A percentile compares a stretch with the other conserved stretches of the same genome.
Evolutionary conservation across 2,329 filamentous ascomycete species (phyloP).

Genomic region (Aspergillus japonicus): DNA sequence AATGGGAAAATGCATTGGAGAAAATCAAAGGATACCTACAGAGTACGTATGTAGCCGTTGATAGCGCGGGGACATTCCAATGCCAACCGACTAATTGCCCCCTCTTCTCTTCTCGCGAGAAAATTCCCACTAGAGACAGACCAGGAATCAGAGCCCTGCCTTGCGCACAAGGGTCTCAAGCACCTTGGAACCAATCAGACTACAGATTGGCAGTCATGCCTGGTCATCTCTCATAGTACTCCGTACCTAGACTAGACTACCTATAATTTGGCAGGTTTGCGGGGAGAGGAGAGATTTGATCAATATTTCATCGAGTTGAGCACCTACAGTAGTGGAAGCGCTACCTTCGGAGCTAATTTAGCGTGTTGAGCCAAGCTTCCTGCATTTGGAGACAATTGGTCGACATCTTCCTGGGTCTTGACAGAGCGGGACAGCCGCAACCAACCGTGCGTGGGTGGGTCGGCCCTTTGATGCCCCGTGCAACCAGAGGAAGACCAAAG

Average conservation of each 20-base stretch:
- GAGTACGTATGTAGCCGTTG: not conserved
- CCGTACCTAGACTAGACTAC: no score
- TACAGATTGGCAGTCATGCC: not conserved
- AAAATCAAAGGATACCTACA: not conserved
- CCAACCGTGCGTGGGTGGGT: constrained; percentile 21
- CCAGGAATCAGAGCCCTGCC: not conserved
- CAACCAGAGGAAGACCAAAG: not conserved
- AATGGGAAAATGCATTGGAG: constrained; percentile 16
- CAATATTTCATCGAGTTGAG: constrained; percentile 5
- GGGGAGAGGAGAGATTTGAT: constrained; percentile 2
- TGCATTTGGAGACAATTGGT: constrained; percentile 18
- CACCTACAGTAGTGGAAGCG: constrained; percentile 13
- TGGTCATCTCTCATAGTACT: not conserved
- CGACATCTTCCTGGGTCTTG: constrained; percentile 12
- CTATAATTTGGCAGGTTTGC: constrained; percentile 8
- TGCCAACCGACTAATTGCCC: constrained; percentile 3
- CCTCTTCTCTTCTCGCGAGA: not conserved
- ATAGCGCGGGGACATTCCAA: constrained; percentile 6
- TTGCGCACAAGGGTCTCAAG: constrained; percentile 6
- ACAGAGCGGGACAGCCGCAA: constrained; percentile 23
- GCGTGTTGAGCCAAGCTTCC: constrained; percentile 27
- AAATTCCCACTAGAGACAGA: not conserved
- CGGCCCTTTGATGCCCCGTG: constrained; percentile 6
- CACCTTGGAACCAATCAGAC: constrained; percentile 9
- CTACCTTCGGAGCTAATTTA: constrained; percentile 15